Evolutionary conservation across 2,329 filamentous ascomycete species (phyloP).

Genomic region (Aspergillus japonicus): DNA sequence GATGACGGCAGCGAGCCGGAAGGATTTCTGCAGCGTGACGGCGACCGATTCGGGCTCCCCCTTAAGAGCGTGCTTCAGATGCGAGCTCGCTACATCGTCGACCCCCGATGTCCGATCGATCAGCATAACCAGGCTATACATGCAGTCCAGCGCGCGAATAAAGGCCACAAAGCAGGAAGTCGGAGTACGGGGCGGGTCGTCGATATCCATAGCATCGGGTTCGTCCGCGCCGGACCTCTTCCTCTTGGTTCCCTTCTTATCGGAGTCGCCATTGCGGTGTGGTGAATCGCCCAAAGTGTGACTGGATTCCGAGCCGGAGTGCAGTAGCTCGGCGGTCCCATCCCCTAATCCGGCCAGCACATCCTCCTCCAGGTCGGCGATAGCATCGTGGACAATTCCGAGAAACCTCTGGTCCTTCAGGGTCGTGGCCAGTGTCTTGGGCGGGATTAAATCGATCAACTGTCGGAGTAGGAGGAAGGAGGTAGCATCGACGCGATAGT

Average conservation of each 20-base stretch:
- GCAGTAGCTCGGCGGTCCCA: conserved; percentile 22
- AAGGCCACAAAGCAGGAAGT: conserved; percentile 36
- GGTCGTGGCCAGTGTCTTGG: conserved; percentile 67
- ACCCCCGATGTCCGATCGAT: conserved; percentile 26
- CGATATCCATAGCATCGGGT: conserved; percentile 31
- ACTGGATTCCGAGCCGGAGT: conserved; percentile 37
- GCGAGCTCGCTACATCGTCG: conserved; percentile 36
- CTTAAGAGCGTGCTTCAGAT: conserved; percentile 42
- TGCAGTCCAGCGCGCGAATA: conserved; percentile 34
- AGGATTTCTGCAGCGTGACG: conserved; percentile 36
- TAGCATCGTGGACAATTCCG: conserved; percentile 62
- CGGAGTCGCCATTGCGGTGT: conserved; percentile 18
- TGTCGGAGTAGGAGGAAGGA: conserved; percentile 60
- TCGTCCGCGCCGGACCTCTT: conserved; percentile 34
- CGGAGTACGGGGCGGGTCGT: conserved; percentile 30
- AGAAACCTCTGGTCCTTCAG: conserved; percentile 70
- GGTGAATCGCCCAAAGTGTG: conserved; percentile 34
- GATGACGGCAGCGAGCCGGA: conserved; percentile 34
- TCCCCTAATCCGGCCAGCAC: conserved; percentile 28
- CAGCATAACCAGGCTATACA: conserved; percentile 33
- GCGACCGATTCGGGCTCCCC: conserved; percentile 37
- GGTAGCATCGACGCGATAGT: conserved; percentile 43
- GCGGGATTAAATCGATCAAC: conserved; percentile 67
- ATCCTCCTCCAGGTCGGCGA: conserved; percentile 54
- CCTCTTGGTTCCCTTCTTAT: conserved; percentile 37